phyloP scores from a whole-genome alignment of 331 rosid species.

The Malus hybrid region DNA sequence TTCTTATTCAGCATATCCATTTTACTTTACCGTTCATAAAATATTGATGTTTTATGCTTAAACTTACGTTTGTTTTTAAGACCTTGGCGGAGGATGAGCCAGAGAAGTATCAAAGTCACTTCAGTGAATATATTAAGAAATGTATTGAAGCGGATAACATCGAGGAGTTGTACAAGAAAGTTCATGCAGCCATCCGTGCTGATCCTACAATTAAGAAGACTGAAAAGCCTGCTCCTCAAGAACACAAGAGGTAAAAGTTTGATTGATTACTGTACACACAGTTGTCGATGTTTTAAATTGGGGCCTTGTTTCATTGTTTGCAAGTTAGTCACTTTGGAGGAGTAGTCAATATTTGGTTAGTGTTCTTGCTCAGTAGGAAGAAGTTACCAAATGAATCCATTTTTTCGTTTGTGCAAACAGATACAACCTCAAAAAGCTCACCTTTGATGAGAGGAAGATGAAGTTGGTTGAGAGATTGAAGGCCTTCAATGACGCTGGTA shows the following conservation, averaged over 20 bases:
- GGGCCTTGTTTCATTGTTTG: not conserved
- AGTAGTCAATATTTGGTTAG: not conserved
- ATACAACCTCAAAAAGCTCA: constrained; percentile 70
- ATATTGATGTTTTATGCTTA: not conserved
- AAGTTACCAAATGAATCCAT: not conserved
- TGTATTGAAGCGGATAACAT: constrained; percentile 51
- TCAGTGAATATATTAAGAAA: constrained; percentile 54
- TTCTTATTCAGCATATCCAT: not conserved
- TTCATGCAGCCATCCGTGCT: constrained; percentile 79
- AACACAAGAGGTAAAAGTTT: constrained; percentile 51
- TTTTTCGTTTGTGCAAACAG: constrained; percentile 23
- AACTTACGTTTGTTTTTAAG: constrained; percentile 14
- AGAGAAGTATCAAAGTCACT: constrained; percentile 72
- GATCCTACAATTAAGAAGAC: constrained; percentile 42
- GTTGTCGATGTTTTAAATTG: not conserved
- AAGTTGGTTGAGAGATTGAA: constrained; percentile 49
- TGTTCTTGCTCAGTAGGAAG: not conserved
- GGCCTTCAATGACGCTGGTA: constrained; percentile 59
- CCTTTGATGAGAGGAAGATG: constrained; percentile 68
- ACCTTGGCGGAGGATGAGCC: constrained; percentile 72
- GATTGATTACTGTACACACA: not conserved
- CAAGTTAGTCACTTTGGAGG: not conserved
- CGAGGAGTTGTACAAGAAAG: constrained; percentile 65
- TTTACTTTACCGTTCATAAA: not conserved
- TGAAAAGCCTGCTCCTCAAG: constrained; percentile 49